Evolutionary conservation across 345 rosid genomes (phyloP).

Genomic region (Syzygium aqueum): DNA sequence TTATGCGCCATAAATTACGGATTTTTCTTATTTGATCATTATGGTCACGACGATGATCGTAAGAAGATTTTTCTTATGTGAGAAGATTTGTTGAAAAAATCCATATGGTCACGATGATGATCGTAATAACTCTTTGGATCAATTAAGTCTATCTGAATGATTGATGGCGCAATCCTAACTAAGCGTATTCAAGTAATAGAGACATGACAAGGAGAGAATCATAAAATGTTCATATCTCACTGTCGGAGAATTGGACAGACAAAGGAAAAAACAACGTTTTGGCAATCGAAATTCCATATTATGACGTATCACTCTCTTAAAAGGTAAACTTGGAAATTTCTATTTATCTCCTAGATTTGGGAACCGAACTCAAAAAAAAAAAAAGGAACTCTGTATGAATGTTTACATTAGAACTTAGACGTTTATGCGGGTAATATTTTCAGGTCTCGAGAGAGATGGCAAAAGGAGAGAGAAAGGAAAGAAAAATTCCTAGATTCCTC

Average conservation of each 20-base stretch:
- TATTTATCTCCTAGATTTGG: not conserved
- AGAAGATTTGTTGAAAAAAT: not conserved
- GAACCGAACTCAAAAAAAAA: not conserved
- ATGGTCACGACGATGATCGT: too few relatives aligned
- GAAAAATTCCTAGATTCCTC: too few relatives aligned
- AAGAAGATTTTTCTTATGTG: accelerated
- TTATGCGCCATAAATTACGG: not conserved
- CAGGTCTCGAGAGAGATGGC: not conserved
- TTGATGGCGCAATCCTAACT: not conserved
- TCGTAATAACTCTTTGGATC: not conserved
- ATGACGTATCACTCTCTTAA: not conserved
- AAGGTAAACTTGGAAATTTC: not conserved
- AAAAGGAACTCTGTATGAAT: not conserved
- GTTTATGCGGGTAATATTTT: not conserved
- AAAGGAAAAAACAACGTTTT: not conserved
- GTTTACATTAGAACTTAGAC: not conserved
- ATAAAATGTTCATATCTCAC: not conserved
- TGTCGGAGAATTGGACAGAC: accelerated
- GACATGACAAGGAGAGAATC: accelerated
- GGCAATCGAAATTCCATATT: not conserved
- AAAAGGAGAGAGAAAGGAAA: not conserved
- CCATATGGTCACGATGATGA: accelerated
- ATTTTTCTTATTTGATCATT: not conserved
- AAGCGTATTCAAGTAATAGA: not conserved
- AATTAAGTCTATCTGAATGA: not conserved